phyloP scores from a whole-genome alignment of 2,329 filamentous ascomycete genomes.

The Aspergillus calidoustus region DNA sequence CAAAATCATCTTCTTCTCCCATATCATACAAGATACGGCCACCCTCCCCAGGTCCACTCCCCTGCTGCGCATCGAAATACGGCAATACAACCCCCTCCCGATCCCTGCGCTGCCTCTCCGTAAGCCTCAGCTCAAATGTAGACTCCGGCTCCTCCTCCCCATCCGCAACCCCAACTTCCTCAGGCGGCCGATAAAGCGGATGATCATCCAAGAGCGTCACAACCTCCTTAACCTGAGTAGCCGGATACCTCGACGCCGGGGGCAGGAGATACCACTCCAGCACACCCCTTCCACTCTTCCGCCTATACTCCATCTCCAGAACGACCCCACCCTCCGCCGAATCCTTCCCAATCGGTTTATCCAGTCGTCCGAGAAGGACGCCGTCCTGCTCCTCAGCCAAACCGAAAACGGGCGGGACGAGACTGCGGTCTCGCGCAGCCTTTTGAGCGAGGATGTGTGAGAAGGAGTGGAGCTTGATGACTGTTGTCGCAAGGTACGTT shows the following conservation, averaged over 20 bases:
- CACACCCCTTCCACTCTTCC: constrained; percentile 79
- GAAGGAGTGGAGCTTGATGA: constrained; percentile 75
- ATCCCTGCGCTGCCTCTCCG: constrained; percentile 85
- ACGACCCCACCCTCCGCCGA: constrained; percentile 66
- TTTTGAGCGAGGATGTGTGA: constrained; percentile 75
- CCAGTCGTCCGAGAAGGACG: constrained; percentile 68
- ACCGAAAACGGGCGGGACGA: constrained; percentile 77
- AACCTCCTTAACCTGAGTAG: constrained; percentile 55
- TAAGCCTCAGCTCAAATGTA: constrained; percentile 85
- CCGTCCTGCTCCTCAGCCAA: constrained; percentile 79
- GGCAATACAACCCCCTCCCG: constrained; percentile 89
- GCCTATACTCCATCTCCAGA: constrained; percentile 81
- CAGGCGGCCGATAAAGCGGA: constrained; percentile 64
- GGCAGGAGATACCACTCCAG: constrained; percentile 69
- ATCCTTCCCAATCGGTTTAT: constrained; percentile 37
- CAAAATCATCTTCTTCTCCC: constrained; percentile 95
- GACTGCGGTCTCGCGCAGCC: constrained; percentile 74
- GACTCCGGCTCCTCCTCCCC: constrained; percentile 64
- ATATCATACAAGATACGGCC: constrained; percentile 96
- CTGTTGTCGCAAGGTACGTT: constrained; percentile 83
- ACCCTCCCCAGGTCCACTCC: constrained; percentile 72
- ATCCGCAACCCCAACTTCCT: constrained; percentile 43
- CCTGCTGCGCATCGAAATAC: constrained; percentile 94
- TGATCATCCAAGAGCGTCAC: constrained; percentile 75
- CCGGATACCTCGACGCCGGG: constrained; percentile 48